These are phyloP conservation scores for Kodamaea sagamina DNA, from an alignment of 805 yeast species.

Conservation along the genomic window DNA sequence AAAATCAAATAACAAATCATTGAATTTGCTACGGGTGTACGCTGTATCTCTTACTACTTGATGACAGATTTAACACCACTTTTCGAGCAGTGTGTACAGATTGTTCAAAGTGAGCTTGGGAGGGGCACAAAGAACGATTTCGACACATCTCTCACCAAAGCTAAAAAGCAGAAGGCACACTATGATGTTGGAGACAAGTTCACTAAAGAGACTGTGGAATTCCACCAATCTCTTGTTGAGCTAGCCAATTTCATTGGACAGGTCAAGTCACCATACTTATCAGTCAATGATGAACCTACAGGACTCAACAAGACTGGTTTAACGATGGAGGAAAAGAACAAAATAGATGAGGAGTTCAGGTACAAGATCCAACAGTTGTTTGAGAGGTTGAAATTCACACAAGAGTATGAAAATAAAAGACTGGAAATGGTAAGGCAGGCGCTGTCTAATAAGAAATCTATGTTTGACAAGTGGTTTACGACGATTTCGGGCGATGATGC, in stretches of 20 bases:
- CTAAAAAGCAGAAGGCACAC: constrained; percentile 3
- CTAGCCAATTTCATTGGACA: constrained; percentile 35
- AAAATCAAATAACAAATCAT: too few relatives aligned
- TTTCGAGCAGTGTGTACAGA: constrained; percentile 48
- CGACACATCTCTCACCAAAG: constrained; percentile 13
- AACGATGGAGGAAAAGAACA: constrained; percentile 48
- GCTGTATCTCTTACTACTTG: too few relatives aligned
- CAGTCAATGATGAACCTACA: constrained; percentile 25
- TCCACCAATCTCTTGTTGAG: constrained; percentile 33
- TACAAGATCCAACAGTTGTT: constrained; percentile 52
- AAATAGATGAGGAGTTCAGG: constrained; percentile 56
- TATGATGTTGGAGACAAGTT: constrained; percentile 39
- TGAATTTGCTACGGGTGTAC: too few relatives aligned
- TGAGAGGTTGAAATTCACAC: constrained; percentile 51
- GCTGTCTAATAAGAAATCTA: constrained; percentile 8
- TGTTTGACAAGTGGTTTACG: constrained; percentile 11
- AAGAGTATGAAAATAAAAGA: constrained; percentile 54
- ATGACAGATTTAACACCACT: constrained; percentile 54
- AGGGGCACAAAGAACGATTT: constrained; percentile 9
- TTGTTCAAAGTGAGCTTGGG: constrained; percentile 39
- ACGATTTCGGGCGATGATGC: constrained; percentile 27
- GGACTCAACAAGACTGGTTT: constrained; percentile 18
- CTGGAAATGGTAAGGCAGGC: constrained; percentile 14
- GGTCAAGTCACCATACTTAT: constrained; percentile 37
- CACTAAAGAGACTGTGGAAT: constrained; percentile 38